Evolutionary conservation across 2,329 filamentous ascomycete genomes (phyloP), one percentile per base, ranked within the genome.

Genomic region (Penicillium paneum): DNA sequence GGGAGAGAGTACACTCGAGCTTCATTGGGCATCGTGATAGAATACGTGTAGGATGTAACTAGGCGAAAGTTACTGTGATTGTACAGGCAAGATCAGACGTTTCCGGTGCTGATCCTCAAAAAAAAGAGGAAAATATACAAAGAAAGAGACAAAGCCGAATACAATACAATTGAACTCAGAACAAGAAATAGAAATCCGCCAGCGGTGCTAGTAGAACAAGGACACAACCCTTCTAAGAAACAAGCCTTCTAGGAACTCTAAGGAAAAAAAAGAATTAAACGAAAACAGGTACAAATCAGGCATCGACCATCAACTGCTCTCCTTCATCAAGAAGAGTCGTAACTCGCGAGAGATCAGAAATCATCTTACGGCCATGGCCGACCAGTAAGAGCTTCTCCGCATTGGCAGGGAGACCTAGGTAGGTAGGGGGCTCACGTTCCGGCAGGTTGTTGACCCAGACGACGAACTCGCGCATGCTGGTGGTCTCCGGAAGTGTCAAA

Each of bases 311-410:
- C 62, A 96, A 78, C 73, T 94, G 89, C 79, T 99, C 94, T 1
- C 91, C 91, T 72, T 99, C 94, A 74, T 99, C 93, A 68, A 99
- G 75, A 73, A 97, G 79, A 62, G 91, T 89, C 59, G 89, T 89
- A 49, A 99, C 89, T 72, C 87, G 90, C 69, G 87, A 86, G 72
- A 97, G 67, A 73, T 97, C 92, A 60, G 82, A 83, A 65, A 97
- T 86, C 83, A 97, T 86, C 67, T 87, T 89, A 68, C 84, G 83
- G 40, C 93, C 95, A 67, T 96, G 86, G 2, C 90, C 92, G 13
- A 96, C 90, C 31, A 99, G 81, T 65, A 99, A 75, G 70, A 99
- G 72, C 76, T 97, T 99, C 84, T 99, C 94, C 19, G 94, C 94
- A 71, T 99, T 97, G 28, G 91, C 90, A 34, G 94, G 94, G 63